Evolutionary conservation across 139 green algal genomes (phyloP), one percentile per base, ranked within the genome.

Genomic region (Diplosphaera chodatii): DNA sequence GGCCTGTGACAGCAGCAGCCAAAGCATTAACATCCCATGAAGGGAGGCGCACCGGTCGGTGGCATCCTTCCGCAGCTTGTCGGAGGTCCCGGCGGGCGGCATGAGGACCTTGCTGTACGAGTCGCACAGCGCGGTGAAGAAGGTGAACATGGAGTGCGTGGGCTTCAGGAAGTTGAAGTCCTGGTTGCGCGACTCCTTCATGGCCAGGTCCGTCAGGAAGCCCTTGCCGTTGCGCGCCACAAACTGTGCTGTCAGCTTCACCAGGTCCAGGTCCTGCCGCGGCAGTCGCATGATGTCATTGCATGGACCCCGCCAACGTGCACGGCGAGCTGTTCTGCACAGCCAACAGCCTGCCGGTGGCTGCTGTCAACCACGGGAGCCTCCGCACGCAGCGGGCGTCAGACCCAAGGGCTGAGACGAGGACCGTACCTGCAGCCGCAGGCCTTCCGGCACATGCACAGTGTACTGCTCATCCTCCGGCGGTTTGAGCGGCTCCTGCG

Each of bases 91-190:
- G 80, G 96, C 97, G 48, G 84, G 80, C 1, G 95, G 94, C 85
- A 96, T 97, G 27, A 98, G 86, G 23, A 97, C 90, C 18, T 85
- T 79, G 1, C 86, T 92, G 87, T 99, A 99, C 22, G 95, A 86
- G 71, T 98, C 94, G 27, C 85, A 90, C 3, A 99, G 85, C 6
- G 76, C 33, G 0, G 90, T 97, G 84, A 99, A 99, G 82, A 97
- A 96, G 40, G 75, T 78, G 75, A 97, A 96, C 75, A 99, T 79
- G 25, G 75, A 90, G 85, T 98, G 92, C 0, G 91, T 98, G 65
- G 93, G 92, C 86, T 96, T 97, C 28, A 99, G 80, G 81, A 99
- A 99, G 80, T 91, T 86, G 77, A 99, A 98, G 77, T 91, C 78
- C 23, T 81, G 77, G 55, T 93, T 95, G 62, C 40, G 64, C 32